Evolutionary conservation across 1,284 basidiomycete species (phyloP).

Genomic region (Heterobasidion occidentale): DNA sequence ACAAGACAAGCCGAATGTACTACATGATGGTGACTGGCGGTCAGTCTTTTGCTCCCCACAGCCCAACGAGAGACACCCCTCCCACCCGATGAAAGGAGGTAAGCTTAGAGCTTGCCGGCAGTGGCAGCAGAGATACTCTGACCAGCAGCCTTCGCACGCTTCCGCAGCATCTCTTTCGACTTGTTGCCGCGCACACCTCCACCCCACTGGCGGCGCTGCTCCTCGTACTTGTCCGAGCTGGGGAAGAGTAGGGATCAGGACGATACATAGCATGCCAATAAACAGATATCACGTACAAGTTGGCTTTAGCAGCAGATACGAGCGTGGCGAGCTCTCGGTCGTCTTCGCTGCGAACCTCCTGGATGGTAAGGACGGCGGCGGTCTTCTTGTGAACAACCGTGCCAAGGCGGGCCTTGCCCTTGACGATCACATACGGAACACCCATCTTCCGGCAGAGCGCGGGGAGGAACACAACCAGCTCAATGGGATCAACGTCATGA

Average conservation of each 20-base stretch:
- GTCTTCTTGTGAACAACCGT: conserved; percentile 99
- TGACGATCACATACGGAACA: conserved; percentile 96
- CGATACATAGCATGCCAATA: neutral
- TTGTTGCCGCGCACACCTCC: conserved; percentile 94
- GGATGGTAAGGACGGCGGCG: conserved; percentile 82
- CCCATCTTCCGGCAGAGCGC: conserved; percentile 99
- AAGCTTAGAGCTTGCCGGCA: conserved; percentile 52
- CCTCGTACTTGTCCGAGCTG: conserved; percentile 94
- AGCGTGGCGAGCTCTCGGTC: conserved; percentile 89
- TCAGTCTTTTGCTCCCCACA: too few relatives aligned
- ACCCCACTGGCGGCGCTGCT: conserved; percentile 89
- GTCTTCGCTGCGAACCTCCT: conserved; percentile 95
- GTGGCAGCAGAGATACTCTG: conserved; percentile 47
- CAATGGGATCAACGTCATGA: conserved; percentile 98
- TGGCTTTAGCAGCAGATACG: conserved; percentile 92
- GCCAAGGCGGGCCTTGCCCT: conserved; percentile 96
- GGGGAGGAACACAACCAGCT: conserved; percentile 96
- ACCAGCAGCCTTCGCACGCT: conserved; percentile 89
- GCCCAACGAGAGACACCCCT: too few relatives aligned
- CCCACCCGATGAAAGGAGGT: neutral
- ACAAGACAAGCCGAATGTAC: too few relatives aligned
- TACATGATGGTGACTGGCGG: too few relatives aligned
- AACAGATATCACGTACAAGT: conserved; percentile 60
- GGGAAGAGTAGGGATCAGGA: conserved; percentile 6
- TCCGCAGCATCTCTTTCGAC: conserved; percentile 86